Evolutionary conservation across 495 filamentous ascomycete species (phyloP), one percentile per base, ranked within the genome.

Genomic region (Collariella sp.): DNA sequence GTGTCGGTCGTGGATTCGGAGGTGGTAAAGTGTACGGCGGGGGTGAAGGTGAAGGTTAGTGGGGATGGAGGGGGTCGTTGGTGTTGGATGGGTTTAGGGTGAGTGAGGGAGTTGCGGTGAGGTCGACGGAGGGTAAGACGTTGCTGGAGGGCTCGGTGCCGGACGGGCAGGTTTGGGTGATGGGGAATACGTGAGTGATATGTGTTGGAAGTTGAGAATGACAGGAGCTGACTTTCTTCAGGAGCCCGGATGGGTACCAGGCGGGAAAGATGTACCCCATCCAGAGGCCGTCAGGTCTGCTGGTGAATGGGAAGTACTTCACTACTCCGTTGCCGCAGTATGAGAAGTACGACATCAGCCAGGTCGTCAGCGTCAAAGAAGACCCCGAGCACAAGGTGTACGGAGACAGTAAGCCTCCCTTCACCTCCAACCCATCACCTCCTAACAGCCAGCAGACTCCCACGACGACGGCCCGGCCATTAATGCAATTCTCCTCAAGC

Each of bases 21-120:
- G 15, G 57, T 58, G 57, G 83, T 82, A 43, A 73, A 81, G 16
- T 68, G 70, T 31, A 52, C 50, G 5, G 64, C 60, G 39, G 73
- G 76, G 26, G 61, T 78, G 29, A 72, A 75, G 43, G 74, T 43
- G 40, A 62, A 41, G 61, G 74, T 56, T 31, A 66, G 18, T 56
- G 69, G 12, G 46, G 55, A 34, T 52, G 68, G 38, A 62, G 80
- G 52, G 74, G 76, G n/a, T 72, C 72, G n/a, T 68, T 79, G 29
- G 82, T 79, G 5, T 71, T 86, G n/a, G 69, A 82, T 43, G 72
- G 73, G 15, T 55, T 77, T 67, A 43, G 51, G 2, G 65, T 67
- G 12, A 52, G 24, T 5, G 52, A 53, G 7, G 54, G 35, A 13
- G 52, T 52, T 4, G 57, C 57, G 2, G 63, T 64, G 22, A 60